Percentiles rank a stretch among this genome's conserved stretches.
These are phyloP conservation scores for Sporobolomyces pararoseus DNA, from an alignment of 768 basidiomycete genomes.

Conservation along the genomic window DNA sequence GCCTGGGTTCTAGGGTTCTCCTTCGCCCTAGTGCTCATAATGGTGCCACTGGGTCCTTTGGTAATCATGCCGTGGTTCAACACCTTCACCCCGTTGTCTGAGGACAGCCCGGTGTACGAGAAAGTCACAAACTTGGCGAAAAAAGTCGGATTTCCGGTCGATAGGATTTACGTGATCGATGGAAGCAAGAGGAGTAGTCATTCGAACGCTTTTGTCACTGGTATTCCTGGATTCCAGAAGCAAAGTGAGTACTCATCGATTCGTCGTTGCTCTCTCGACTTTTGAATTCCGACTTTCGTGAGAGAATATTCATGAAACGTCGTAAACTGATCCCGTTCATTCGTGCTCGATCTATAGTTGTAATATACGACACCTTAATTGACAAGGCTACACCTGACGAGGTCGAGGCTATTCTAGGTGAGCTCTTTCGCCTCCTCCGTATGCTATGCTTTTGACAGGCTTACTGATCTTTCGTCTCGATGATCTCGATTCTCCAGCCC, in stretches of 20 bases:
- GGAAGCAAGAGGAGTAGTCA: constrained; percentile 93
- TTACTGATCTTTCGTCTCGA: neutral
- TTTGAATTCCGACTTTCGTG: no score
- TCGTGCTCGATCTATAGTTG: constrained; percentile 57
- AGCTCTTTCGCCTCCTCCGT: constrained; percentile 45
- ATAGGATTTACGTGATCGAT: constrained; percentile 92
- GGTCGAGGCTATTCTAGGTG: constrained; percentile 87
- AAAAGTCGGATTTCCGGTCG: constrained; percentile 86
- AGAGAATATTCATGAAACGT: no score
- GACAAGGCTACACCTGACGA: constrained; percentile 83
- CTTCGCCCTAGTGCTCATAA: constrained; percentile 64
- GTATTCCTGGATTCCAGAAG: constrained; percentile 40
- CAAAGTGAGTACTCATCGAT: constrained; percentile 62
- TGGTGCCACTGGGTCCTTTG: constrained; percentile 61
- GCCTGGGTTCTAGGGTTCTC: constrained; percentile 91
- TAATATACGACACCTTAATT: constrained; percentile 95
- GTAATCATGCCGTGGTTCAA: constrained; percentile 96
- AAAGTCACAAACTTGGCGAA: constrained; percentile 65
- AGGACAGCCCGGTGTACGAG: constrained; percentile 56
- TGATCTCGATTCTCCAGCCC: neutral
- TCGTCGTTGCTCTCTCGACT: no score
- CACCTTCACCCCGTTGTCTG: constrained; percentile 80
- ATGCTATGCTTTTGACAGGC: neutral
- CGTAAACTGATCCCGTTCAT: no score
- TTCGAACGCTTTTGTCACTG: constrained; percentile 61